Base-by-base conservation (phyloP, 805 yeast genomes). In the Candida xiaguanensis region DNA sequence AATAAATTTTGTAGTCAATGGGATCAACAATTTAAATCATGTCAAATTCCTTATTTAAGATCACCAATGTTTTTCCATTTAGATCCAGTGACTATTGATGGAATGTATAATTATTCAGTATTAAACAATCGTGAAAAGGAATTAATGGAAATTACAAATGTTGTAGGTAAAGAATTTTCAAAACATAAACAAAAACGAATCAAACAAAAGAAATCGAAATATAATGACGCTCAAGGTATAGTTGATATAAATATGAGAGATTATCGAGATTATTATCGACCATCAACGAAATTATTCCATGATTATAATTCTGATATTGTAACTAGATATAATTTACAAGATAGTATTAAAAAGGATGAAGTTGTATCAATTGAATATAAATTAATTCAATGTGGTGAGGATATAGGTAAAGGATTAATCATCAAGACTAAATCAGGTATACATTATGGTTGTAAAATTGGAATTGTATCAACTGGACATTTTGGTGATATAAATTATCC, bases 61-160 rank as follows among this genome's bases (percentile, higher is more conserved):
- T 65, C 72, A 4, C 75, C 76, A 3, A 71, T 71, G 75, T 69
- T 70, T 40, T 71, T 71, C 46, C 76, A 70, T 39, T 65, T 67
- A 0, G 75, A 71, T 41, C 74, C 75, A 0, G 59, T 53, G 2
- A 67, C 67, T 45, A 51, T 70, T 8, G 76, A 70, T 46, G 73
- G 69, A 0, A 45, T 71, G 56, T 60, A 63, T n/a, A 61, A 65
- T 6, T 70, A 50, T 51, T 70, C 76, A 1, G 57, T 60, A 39
- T 38, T 42, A 9, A 42, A 50, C 22, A 51, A 52, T 17, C 42
- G 73, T 14, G 65, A 67, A 38, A 30, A 42, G 20, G 72, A 68
- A 33, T 47, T 70, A 38, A 59, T 52, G 54, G 73, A 69, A 43
- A 69, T 71, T 31, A 53, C 58, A 24, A 59, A 65, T 36, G 72